A percentile compares a stretch with the other conserved stretches of the same genome.
Evolutionary conservation across 2,329 filamentous ascomycete species (phyloP).

Genomic region (Xylariaceae sp.): DNA sequence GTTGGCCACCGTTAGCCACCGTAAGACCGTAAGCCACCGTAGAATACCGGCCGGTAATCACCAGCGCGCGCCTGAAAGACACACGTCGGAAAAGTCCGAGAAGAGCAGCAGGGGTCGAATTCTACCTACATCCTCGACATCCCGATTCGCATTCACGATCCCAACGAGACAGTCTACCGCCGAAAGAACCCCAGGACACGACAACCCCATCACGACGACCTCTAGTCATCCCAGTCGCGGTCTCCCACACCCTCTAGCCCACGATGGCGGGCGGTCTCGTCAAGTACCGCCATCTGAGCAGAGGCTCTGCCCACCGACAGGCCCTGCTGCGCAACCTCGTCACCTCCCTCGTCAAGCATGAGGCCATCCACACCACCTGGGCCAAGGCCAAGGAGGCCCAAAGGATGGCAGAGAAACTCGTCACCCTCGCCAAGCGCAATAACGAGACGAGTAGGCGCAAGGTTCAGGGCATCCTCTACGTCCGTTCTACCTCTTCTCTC

Average conservation of each 20-base stretch:
- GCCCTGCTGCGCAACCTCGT: slow-evolving; percentile 94
- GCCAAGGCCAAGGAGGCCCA: slow-evolving; percentile 97
- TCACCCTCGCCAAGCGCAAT: slow-evolving; percentile 90
- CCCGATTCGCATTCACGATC: too few species aligned
- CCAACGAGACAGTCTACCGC: too few species aligned
- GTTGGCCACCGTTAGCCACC: too few species aligned
- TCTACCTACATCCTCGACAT: too few species aligned
- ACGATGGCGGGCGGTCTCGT: slow-evolving; percentile 79
- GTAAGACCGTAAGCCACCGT: too few species aligned
- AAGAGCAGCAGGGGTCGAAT: too few species aligned
- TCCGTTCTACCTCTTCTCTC: slow-evolving; percentile 49
- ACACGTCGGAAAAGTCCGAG: too few species aligned
- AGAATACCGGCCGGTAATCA: too few species aligned
- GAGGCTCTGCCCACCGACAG: slow-evolving; percentile 80
- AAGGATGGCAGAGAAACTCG: slow-evolving; percentile 85
- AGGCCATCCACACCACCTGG: slow-evolving; percentile 92
- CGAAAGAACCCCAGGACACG: too few species aligned
- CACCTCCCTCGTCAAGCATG: slow-evolving; percentile 88
- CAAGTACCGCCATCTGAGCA: slow-evolving; percentile 86
- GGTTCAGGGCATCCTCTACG: slow-evolving; percentile 81
- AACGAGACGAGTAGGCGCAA: slow-evolving; percentile 73
- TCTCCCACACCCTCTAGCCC: not conserved
- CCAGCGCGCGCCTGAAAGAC: too few species aligned
- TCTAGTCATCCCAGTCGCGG: not conserved
- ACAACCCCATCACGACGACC: slow-evolving; percentile 1